Conservation (phyloP, 2,329 filamentous ascomycete species). For the Colletotrichum tropicicola region DNA sequence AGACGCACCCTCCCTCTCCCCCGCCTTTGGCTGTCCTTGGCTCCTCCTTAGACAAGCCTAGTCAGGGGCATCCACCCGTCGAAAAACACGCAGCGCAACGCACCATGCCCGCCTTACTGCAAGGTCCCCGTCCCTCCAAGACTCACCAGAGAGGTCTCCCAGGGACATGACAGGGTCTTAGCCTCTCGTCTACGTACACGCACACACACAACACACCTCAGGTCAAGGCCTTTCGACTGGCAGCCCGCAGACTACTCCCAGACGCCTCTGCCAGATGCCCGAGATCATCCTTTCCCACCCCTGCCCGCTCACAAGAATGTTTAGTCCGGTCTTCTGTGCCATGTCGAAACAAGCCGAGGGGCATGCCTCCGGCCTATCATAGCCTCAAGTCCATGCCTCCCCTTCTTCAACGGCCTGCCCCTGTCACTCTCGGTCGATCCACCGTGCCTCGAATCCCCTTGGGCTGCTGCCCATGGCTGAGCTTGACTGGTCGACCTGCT, state of each 20-base stretch:
- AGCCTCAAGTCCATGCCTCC: slow-evolving; percentile 21
- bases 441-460: slow-evolving; percentile 49
- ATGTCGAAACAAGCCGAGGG: slow-evolving; percentile 33
- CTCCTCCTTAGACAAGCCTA: slow-evolving; percentile 24
- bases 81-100: slow-evolving; percentile 17
- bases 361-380: slow-evolving; percentile 40
- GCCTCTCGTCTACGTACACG: slow-evolving; percentile 1
- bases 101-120: slow-evolving; percentile 24
- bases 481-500: slow-evolving; percentile 42
- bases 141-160: no score
- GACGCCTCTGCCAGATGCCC: slow-evolving; percentile 17
- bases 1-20: slow-evolving; percentile 17
- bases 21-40: slow-evolving; percentile 27
- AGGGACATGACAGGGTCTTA: slow-evolving; percentile 16
- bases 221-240: no score
- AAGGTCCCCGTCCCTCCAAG: slow-evolving; percentile 30
- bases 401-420: slow-evolving; percentile 33
- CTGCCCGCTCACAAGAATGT: slow-evolving; percentile 38
- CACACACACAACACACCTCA: not conserved
- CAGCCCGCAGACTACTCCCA: no score
- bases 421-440: slow-evolving; percentile 42
- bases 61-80: slow-evolving; percentile 24
- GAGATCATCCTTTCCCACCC: slow-evolving; percentile 19
- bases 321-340: slow-evolving; percentile 31
- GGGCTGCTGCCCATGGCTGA: slow-evolving; percentile 43